Conservation (phyloP, 75 land plant genomes). For the Sequoia sempervirens region DNA sequence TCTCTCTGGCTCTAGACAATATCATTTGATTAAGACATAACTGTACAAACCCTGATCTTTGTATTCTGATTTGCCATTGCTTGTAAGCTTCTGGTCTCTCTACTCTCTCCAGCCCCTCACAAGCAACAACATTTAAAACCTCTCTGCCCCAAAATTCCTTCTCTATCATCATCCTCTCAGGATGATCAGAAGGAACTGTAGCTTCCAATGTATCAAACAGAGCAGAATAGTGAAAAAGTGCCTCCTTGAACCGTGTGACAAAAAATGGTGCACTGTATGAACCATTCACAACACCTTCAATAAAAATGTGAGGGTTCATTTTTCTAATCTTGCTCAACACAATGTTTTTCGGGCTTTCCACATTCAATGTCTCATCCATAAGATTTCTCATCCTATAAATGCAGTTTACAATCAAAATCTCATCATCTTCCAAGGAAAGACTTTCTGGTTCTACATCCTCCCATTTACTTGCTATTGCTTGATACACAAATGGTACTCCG, state of each 20-base stretch:
- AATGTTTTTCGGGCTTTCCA: constrained; percentile 49
- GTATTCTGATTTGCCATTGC: constrained; percentile 73
- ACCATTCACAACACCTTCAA: constrained; percentile 64
- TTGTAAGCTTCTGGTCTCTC: constrained; percentile 87
- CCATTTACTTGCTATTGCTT: constrained; percentile 74
- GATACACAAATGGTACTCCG: constrained; percentile 69
- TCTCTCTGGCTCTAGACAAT: constrained; percentile 28
- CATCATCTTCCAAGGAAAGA: constrained; percentile 43
- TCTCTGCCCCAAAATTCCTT: constrained; percentile 53
- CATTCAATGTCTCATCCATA: constrained; percentile 65
- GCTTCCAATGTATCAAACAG: constrained; percentile 67
- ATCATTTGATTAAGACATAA: constrained; percentile 30
- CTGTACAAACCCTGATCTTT: constrained; percentile 69
- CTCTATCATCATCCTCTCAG: constrained; percentile 51
- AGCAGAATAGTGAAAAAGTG: constrained; percentile 63
- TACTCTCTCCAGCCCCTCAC: constrained; percentile 79
- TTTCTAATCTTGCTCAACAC: constrained; percentile 58
- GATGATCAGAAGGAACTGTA: constrained; percentile 37
- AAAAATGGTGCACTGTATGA: constrained; percentile 79
- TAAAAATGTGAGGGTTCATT: constrained; percentile 59
- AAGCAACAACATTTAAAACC: constrained; percentile 69
- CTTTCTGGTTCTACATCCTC: constrained; percentile 53
- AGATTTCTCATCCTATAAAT: constrained; percentile 46
- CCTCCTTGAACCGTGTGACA: constrained; percentile 68
- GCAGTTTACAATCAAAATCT: constrained; percentile 68